phyloP scores from a whole-genome alignment of 1,284 basidiomycete species.

The Xerocomus nothofagi region DNA sequence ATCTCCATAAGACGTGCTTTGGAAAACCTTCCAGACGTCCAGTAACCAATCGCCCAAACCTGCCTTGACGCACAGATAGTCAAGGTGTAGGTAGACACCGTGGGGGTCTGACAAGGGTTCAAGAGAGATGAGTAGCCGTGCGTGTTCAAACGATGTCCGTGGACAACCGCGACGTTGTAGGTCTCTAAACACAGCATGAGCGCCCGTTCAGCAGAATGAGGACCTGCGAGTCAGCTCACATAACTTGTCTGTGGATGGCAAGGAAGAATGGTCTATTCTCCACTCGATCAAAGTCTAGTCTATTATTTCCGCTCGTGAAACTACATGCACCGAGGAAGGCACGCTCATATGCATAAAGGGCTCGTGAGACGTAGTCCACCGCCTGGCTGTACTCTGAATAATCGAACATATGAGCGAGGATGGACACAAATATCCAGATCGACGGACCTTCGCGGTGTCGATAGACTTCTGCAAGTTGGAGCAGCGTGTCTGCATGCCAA shows the following conservation, averaged over 20 bases:
- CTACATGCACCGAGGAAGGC: conserved; percentile 83
- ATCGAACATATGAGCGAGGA: background rate
- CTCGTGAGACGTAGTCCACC: conserved; percentile 82
- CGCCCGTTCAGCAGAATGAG: background rate
- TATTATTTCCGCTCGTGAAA: conserved; percentile 74
- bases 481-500: conserved; percentile 89
- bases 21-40: conserved; percentile 53
- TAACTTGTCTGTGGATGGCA: conserved; percentile 75
- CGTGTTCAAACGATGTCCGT: conserved; percentile 87
- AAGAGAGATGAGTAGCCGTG: conserved; percentile 75
- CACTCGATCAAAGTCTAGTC: conserved; percentile 83
- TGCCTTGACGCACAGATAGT: conserved; percentile 80
- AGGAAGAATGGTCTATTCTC: conserved; percentile 87
- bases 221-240: conserved; percentile 44
- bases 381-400: conserved; percentile 75
- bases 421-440: background rate
- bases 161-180: conserved; percentile 84
- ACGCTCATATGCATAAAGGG: conserved; percentile 87
- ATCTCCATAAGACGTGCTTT: conserved; percentile 10
- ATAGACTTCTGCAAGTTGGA: conserved; percentile 85
- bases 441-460: conserved; percentile 77
- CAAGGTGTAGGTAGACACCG: conserved; percentile 79
- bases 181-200: conserved; percentile 49
- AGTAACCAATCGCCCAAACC: conserved; percentile 81
- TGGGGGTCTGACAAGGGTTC: conserved; percentile 87